Percentiles rank a stretch among this genome's conserved stretches.
These are phyloP conservation scores for Ophiostoma novo-ulmi DNA, from an alignment of 2,329 filamentous ascomycete genomes.

Conservation along the genomic window DNA sequence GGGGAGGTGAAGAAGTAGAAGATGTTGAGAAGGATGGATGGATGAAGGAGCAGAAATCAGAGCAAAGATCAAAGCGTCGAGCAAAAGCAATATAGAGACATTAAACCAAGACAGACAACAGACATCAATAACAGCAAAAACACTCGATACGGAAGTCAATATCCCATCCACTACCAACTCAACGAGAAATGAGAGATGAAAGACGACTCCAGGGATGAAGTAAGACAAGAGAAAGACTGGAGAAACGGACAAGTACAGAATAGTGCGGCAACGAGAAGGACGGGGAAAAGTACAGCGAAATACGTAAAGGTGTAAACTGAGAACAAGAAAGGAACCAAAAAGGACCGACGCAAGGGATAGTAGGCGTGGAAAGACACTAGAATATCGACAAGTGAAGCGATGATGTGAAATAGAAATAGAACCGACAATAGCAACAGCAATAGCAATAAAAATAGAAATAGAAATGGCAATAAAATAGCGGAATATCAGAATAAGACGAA, in stretches of 20 bases:
- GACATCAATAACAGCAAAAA: not conserved
- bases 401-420: not conserved
- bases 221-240: conserved; percentile 10
- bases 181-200: not conserved
- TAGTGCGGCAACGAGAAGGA: not conserved
- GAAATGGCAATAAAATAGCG: not conserved
- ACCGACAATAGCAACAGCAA: not conserved
- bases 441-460: not conserved
- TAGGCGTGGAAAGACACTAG: conserved; percentile 11
- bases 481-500: not conserved
- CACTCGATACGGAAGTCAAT: not conserved
- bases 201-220: conserved; percentile 1
- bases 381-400: conserved; percentile 9
- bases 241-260: conserved; percentile 4
- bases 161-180: not conserved
- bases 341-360: not conserved
- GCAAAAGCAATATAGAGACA: not conserved
- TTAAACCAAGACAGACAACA: not conserved
- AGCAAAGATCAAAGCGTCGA: not conserved
- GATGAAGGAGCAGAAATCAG: not conserved
- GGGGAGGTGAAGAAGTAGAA: not conserved
- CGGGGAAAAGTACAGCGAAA: not conserved
- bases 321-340: not conserved
- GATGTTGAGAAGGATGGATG: not conserved
- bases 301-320: not conserved